Percentiles rank a stretch among this genome's conserved stretches.
Conservation (phyloP, 2,329 filamentous ascomycete species). For the Camillea tinctor region DNA sequence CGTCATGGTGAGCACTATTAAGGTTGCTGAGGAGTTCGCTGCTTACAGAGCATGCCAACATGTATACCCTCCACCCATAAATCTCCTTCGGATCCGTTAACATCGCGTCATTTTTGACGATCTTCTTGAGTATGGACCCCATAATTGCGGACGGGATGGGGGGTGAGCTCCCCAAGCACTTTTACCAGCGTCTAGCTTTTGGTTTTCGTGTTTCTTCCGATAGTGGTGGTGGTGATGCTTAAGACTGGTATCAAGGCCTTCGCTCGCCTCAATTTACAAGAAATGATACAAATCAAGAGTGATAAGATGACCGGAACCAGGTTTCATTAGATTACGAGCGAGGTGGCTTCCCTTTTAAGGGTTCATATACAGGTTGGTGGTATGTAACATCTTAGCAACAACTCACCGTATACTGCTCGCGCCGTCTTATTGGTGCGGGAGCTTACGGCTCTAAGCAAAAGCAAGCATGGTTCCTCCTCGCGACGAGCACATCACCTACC, state of each 20-base stretch:
- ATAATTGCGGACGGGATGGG: constrained; percentile 18
- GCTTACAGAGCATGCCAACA: constrained; percentile 57
- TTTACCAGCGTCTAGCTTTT: not conserved
- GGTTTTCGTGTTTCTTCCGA: not conserved
- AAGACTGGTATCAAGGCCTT: not conserved
- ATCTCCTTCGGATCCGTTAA: constrained; percentile 64
- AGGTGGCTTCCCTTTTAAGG: not conserved
- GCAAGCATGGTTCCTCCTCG: not conserved
- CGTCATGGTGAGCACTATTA: not conserved
- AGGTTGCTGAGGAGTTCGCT: not conserved
- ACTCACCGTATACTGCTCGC: not conserved
- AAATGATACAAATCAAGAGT: not conserved
- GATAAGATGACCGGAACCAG: not conserved
- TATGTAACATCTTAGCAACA: not conserved
- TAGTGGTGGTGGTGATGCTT: not conserved
- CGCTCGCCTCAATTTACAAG: not conserved
- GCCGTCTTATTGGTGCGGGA: constrained; percentile 7
- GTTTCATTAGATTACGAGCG: not conserved
- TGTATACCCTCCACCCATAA: constrained; percentile 68
- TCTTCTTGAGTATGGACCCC: constrained; percentile 37
- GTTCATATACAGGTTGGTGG: not conserved
- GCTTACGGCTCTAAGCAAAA: not conserved
- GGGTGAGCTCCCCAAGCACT: not conserved
- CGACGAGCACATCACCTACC: not conserved
- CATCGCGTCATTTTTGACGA: constrained; percentile 61